These are phyloP conservation scores for Colletotrichum navitas DNA, from an alignment of 2,329 filamentous ascomycete species.

Conservation along the genomic window DNA sequence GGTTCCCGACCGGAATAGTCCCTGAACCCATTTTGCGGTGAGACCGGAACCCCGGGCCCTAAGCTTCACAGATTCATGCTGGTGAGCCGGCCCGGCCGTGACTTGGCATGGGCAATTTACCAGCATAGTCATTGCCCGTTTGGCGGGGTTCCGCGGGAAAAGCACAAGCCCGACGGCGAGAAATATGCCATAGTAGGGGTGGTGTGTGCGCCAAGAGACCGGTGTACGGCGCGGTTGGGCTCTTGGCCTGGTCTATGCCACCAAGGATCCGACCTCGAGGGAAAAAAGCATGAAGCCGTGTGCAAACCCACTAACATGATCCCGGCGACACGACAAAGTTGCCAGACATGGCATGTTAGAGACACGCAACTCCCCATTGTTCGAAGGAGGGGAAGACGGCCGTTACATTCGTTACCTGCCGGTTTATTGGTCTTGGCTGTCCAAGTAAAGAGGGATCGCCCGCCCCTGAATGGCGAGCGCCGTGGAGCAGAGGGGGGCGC, in stretches of 20 bases:
- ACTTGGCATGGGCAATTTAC: slow-evolving; percentile 25
- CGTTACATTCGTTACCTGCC: background rate
- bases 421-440: slow-evolving; percentile 20
- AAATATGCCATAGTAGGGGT: background rate
- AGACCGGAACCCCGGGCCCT: slow-evolving; percentile 18
- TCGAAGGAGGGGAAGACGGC: background rate
- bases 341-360: slow-evolving; percentile 4
- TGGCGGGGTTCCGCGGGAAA: slow-evolving; percentile 14
- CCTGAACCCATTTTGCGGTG: background rate
- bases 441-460: slow-evolving; percentile 2
- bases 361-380: background rate
- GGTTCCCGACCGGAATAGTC: background rate
- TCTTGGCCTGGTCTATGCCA: background rate
- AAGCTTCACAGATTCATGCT: slow-evolving; percentile 33
- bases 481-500: slow-evolving; percentile 7
- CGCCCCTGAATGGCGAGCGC: background rate
- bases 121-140: slow-evolving; percentile 11
- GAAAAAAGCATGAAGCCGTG: slow-evolving; percentile 14
- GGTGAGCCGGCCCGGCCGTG: background rate
- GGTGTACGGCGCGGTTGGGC: background rate
- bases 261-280: slow-evolving; percentile 17
- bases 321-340: background rate
- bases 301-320: slow-evolving; percentile 18
- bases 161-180: background rate
- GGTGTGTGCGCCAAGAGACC: slow-evolving; percentile 14